Evolutionary conservation across 176 grass and related monocot species (phyloP).

Genomic region (Musa itinerans): DNA sequence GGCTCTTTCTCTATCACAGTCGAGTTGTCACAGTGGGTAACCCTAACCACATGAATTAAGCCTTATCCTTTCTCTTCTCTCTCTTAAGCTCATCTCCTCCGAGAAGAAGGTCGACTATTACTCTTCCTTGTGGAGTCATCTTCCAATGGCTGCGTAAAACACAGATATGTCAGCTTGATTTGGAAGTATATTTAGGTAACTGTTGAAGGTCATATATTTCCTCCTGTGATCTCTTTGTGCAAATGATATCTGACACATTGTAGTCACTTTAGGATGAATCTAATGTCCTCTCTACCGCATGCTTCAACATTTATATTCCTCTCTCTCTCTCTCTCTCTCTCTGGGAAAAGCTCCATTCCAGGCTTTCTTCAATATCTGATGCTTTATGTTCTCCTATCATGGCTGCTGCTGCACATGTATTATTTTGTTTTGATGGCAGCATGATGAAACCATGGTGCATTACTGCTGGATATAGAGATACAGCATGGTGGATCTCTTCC

Average conservation of each 20-base stretch:
- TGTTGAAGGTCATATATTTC: neutral
- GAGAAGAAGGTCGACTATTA: neutral
- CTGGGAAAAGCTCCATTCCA: neutral
- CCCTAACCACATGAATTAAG: neutral
- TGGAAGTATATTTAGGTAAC: too few species aligned
- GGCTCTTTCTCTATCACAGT: neutral
- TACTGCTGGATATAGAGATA: too few species aligned
- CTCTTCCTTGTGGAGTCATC: too few species aligned
- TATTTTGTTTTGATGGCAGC: too few species aligned
- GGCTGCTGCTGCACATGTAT: too few species aligned
- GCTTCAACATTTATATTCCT: constrained; percentile 6
- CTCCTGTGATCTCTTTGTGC: neutral
- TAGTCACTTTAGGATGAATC: constrained; percentile 2
- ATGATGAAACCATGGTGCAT: too few species aligned
- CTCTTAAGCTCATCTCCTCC: neutral
- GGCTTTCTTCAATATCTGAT: too few species aligned
- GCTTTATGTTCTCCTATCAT: too few species aligned
- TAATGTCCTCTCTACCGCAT: constrained; percentile 6
- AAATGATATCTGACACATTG: constrained; percentile 11
- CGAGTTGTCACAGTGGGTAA: neutral
- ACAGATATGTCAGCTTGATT: too few species aligned
- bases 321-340: neutral
- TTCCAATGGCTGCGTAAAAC: too few species aligned
- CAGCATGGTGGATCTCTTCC: too few species aligned
- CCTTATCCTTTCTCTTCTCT: neutral